These are phyloP conservation scores for Gnaphalium uliginosum DNA, from an alignment of 129 eudicot species.

Conservation along the genomic window DNA sequence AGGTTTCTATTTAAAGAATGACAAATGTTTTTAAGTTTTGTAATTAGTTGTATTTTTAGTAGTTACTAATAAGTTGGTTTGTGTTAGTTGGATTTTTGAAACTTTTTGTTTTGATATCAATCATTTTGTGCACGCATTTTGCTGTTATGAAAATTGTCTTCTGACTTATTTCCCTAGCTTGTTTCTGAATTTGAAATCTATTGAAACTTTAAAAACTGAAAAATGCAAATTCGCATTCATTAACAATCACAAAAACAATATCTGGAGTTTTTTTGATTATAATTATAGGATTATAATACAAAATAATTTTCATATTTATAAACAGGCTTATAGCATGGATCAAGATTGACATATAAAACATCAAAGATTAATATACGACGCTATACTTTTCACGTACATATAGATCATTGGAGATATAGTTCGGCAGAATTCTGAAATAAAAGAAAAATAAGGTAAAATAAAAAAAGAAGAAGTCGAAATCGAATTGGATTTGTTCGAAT, in stretches of 20 bases:
- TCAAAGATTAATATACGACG: too few relatives aligned
- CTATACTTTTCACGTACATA: too few relatives aligned
- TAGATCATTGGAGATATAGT: too few relatives aligned
- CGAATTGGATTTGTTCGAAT: constrained; percentile 16
- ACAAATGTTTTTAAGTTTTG: constrained; percentile 12
- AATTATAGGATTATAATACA: too few relatives aligned
- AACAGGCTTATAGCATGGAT: too few relatives aligned
- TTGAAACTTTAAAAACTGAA: too few relatives aligned
- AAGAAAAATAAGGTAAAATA: not conserved
- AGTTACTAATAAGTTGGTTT: constrained; percentile 17
- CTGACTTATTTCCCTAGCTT: not conserved
- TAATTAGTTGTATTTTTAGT: constrained; percentile 34
- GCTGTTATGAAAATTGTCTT: not conserved
- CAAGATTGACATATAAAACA: too few relatives aligned
- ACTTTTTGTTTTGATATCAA: constrained; percentile 21
- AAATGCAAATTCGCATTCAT: too few relatives aligned
- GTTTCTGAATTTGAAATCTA: not conserved
- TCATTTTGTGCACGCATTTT: not conserved
- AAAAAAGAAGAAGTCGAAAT: constrained; percentile 8
- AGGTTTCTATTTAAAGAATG: constrained; percentile 35
- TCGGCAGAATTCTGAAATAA: too few relatives aligned
- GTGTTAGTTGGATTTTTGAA: constrained; percentile 31
- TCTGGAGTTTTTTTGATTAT: too few relatives aligned
- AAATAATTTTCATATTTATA: too few relatives aligned
- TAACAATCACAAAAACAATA: not conserved